phyloP scores from a whole-genome alignment of 108 stramenopile species.

The Cafeteria roenbergensis region DNA sequence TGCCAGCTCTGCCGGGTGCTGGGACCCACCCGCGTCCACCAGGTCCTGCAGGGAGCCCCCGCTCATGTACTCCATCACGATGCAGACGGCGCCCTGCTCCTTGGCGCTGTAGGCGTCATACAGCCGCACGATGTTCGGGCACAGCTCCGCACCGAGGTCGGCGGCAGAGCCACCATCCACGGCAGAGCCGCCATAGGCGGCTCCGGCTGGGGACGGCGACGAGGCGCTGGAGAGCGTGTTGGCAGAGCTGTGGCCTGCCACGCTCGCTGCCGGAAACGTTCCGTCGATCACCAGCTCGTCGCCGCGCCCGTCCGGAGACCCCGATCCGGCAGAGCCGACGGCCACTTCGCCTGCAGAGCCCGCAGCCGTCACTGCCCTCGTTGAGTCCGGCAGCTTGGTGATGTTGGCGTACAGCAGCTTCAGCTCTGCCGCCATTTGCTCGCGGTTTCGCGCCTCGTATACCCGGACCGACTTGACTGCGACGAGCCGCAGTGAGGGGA shows the following conservation, averaged over 20 bases:
- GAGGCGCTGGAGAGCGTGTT: too few relatives aligned
- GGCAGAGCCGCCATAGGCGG: background rate
- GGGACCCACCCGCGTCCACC: conserved; percentile 32
- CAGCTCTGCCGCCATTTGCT: conserved; percentile 42
- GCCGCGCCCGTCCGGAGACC: too few relatives aligned
- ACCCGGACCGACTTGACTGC: conserved; percentile 49
- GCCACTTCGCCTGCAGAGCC: background rate
- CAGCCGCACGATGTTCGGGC: conserved; percentile 39
- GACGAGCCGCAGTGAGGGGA: conserved; percentile 46
- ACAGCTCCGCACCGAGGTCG: background rate
- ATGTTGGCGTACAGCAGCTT: conserved; percentile 35
- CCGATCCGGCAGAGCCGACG: too few relatives aligned
- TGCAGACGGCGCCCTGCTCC: conserved; percentile 30
- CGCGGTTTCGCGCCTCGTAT: conserved; percentile 35
- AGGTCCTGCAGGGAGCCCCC: conserved; percentile 29
- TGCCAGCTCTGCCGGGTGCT: conserved; percentile 34
- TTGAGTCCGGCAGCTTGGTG: background rate
- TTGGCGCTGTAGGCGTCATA: conserved; percentile 50
- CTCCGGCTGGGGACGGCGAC: too few relatives aligned
- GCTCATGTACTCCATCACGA: conserved; percentile 36
- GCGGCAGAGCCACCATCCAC: background rate
- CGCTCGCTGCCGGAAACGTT: too few relatives aligned
- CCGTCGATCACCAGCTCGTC: too few relatives aligned
- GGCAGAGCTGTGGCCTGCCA: too few relatives aligned
- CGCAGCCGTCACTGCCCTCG: background rate